Evolutionary conservation across 2,329 filamentous ascomycete genomes (phyloP).

Genomic region (Domatiomyces globalis): DNA sequence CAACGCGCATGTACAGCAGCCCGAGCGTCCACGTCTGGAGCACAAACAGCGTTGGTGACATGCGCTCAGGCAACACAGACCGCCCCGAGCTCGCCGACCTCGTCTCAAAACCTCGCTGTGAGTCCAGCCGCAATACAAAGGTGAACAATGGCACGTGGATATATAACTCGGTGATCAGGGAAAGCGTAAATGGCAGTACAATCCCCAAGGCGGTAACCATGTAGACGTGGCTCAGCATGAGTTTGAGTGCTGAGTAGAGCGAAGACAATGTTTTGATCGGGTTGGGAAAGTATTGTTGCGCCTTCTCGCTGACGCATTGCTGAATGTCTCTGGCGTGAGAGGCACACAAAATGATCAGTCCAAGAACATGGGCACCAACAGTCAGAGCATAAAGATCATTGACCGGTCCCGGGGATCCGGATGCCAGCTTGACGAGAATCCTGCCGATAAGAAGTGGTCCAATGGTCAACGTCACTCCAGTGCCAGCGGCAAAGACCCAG

Average conservation of each 20-base stretch:
- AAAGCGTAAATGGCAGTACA: constrained; percentile 68
- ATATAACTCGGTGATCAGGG: constrained; percentile 74
- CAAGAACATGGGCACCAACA: constrained; percentile 70
- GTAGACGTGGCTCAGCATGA: constrained; percentile 49
- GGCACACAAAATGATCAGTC: constrained; percentile 48
- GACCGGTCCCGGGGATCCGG: constrained; percentile 58
- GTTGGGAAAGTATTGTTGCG: constrained; percentile 5
- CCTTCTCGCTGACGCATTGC: constrained; percentile 6
- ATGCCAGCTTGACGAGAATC: constrained; percentile 55
- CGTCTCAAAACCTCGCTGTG: background rate
- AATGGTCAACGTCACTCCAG: constrained; percentile 73
- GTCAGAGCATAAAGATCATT: constrained; percentile 98
- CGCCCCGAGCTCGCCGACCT: constrained; percentile 13
- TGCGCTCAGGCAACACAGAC: background rate
- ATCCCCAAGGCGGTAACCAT: constrained; percentile 60
- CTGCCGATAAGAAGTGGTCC: constrained; percentile 76
- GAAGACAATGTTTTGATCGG: constrained; percentile 12
- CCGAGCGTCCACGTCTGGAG: constrained; percentile 92
- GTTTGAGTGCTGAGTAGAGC: constrained; percentile 14
- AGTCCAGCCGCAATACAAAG: constrained; percentile 36
- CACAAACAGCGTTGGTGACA: constrained; percentile 61
- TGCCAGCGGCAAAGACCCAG: constrained; percentile 83
- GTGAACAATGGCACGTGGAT: constrained; percentile 75
- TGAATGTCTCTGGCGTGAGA: constrained; percentile 30
- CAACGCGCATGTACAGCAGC: constrained; percentile 70